A percentile compares a stretch with the other conserved stretches of the same genome.
phyloP scores from a whole-genome alignment of 2,329 filamentous ascomycete species.

The Diaporthe citri region DNA sequence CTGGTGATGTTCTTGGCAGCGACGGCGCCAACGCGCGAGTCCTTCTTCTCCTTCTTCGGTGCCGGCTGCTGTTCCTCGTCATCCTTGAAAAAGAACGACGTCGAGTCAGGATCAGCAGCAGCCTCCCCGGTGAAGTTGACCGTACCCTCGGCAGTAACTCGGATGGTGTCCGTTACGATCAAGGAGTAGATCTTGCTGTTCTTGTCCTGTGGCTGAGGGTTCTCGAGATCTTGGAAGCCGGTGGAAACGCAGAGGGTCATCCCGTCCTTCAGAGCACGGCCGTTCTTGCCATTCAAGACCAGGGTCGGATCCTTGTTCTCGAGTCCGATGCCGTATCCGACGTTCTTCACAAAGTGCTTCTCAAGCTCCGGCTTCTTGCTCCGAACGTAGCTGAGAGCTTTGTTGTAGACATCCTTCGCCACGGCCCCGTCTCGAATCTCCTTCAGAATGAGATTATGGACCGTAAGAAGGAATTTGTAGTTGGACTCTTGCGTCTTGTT shows the following conservation, averaged over 20 bases:
- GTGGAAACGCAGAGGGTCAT: conserved; percentile 96
- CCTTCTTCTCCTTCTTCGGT: conserved; percentile 92
- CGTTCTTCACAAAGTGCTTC: conserved; percentile 93
- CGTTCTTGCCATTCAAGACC: conserved; percentile 88
- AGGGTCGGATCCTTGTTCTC: conserved; percentile 89
- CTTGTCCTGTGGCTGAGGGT: conserved; percentile 88
- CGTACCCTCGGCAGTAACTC: conserved; percentile 78
- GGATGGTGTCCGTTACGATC: conserved; percentile 91
- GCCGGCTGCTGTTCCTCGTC: conserved; percentile 88
- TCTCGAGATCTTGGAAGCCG: conserved; percentile 90
- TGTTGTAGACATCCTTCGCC: conserved; percentile 92
- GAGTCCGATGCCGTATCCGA: conserved; percentile 92
- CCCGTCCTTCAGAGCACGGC: conserved; percentile 86
- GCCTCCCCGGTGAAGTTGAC: conserved; percentile 95
- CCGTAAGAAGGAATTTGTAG: conserved; percentile 87
- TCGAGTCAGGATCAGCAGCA: conserved; percentile 89
- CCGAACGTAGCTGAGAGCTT: conserved; percentile 83
- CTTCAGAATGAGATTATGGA: conserved; percentile 92
- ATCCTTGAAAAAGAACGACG: conserved; percentile 99
- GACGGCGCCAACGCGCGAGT: conserved; percentile 84
- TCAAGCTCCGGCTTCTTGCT: conserved; percentile 95
- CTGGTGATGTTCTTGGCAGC: conserved; percentile 96
- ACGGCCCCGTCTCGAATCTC: conserved; percentile 88
- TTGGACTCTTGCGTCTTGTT: conserved; percentile 96
- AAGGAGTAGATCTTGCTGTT: conserved; percentile 90